Percentiles rank a stretch among this genome's conserved stretches.
phyloP scores from a whole-genome alignment of 345 rosid species.

The Raphanus sativus region DNA sequence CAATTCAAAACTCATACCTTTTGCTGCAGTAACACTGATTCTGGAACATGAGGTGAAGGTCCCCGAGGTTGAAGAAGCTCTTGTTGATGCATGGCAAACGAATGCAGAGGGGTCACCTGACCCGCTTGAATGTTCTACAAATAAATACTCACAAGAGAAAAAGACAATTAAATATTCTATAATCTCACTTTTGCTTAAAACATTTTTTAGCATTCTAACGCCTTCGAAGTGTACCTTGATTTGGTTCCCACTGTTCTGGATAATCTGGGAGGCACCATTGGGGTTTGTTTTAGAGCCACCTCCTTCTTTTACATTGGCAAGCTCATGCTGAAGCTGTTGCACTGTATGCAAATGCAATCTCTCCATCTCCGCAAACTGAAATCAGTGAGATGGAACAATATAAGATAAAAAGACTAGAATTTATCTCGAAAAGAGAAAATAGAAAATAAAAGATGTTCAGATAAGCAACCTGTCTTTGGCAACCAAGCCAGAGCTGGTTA shows the following conservation, averaged over 20 bases:
- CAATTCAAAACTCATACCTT: constrained; percentile 45
- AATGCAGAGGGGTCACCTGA: constrained; percentile 72
- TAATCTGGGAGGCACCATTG: constrained; percentile 54
- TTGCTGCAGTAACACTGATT: constrained; percentile 53
- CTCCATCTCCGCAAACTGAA: constrained; percentile 90
- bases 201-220: not conserved
- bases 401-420: constrained; percentile 18
- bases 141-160: constrained; percentile 1
- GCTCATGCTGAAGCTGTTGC: constrained; percentile 85
- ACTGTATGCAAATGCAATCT: constrained; percentile 75
- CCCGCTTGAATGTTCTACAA: constrained; percentile 64
- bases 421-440: not conserved
- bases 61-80: constrained; percentile 62
- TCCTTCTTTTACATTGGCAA: constrained; percentile 74
- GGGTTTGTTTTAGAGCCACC: constrained; percentile 56
- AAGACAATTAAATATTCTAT: not conserved
- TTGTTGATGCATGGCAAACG: constrained; percentile 76
- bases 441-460: constrained; percentile 9
- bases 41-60: constrained; percentile 62
- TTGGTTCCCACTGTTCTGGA: constrained; percentile 55
- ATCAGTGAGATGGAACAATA: constrained; percentile 25
- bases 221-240: constrained; percentile 28
- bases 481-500: constrained; percentile 88
- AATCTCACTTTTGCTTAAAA: not conserved
- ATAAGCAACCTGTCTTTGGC: constrained; percentile 87